Percentiles rank a stretch among this genome's conserved stretches.
These are phyloP conservation scores for Tripterygium wilfordii DNA, from an alignment of 177 flowering plant genomes.

Conservation along the genomic window DNA sequence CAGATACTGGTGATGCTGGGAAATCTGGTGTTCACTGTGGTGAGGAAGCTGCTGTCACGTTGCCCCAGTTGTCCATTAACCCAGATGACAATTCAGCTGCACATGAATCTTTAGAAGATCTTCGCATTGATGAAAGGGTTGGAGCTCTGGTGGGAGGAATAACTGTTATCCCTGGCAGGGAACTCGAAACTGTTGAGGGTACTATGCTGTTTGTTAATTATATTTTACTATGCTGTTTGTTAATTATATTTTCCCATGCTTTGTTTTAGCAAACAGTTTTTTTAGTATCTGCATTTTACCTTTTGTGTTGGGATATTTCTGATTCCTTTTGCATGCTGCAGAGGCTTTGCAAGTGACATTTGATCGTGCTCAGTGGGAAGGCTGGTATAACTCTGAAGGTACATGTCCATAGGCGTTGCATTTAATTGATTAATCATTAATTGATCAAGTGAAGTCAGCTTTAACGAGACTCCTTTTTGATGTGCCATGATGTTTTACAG, in stretches of 20 bases:
- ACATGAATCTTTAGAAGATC: slow-evolving; percentile 37
- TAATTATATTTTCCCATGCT: background rate
- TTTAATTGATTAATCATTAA: background rate
- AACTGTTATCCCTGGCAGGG: slow-evolving; percentile 63
- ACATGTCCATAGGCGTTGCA: slow-evolving; percentile 3
- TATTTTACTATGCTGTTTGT: background rate
- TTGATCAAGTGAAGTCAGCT: background rate
- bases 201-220: slow-evolving; percentile 4
- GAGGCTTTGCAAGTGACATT: slow-evolving; percentile 59
- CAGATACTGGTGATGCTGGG: slow-evolving; percentile 49
- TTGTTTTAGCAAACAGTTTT: background rate
- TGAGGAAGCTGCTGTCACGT: slow-evolving; percentile 20
- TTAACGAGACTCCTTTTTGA: background rate
- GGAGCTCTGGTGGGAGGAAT: slow-evolving; percentile 58
- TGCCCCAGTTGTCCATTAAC: slow-evolving; percentile 6
- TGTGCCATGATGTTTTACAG: slow-evolving; percentile 35
- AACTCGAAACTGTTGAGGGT: slow-evolving; percentile 81
- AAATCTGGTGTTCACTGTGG: slow-evolving; percentile 19
- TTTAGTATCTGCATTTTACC: background rate
- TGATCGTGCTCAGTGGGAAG: slow-evolving; percentile 48
- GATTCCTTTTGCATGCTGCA: slow-evolving; percentile 29
- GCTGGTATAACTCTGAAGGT: slow-evolving; percentile 58
- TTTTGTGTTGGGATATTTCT: background rate
- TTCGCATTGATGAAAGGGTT: slow-evolving; percentile 79
- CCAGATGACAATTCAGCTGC: slow-evolving; percentile 20